Base-by-base conservation (phyloP, 192 early-diverging fungal species). In the Spizellomyces punctatus region DNA sequence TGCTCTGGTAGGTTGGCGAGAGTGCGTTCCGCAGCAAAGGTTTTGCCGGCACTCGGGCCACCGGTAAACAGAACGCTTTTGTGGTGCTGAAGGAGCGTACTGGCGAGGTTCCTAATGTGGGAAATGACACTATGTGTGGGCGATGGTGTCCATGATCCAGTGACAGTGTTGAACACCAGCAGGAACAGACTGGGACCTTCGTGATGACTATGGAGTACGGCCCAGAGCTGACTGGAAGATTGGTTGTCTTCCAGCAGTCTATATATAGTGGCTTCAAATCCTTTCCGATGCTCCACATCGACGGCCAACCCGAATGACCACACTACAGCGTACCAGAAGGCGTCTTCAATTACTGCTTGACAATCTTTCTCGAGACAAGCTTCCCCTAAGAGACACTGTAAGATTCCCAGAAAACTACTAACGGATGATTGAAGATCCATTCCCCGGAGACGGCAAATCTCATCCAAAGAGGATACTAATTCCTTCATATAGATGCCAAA, bases 301-400 rank as follows among this genome's bases (percentile, higher is more conserved):
- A 64, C 16, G 9, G 9, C 41, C 16, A n/a, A 19, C 12, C 63
- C 63, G 42, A 64, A 64, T 14, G 63, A 64, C 63, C 63, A 64
- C 16, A 64, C 21, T 10, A 46, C 41, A 16, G 63, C 63, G 42
- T n/a, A 64, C 14, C n/a, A n/a, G 63, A 64, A 64, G 2, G 2
- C 12, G 46, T 64, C 63, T n/a, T 64, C 46, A 42, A 42, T 45
- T 10, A 22, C n/a, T 10, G 1, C 63, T 54, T 54, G 1, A 12
- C 50, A 54, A 36, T 36, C 27, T 36, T 36, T 36, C 27, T 36
- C 27, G 27, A 36, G 27, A 3, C 27, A 36, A 36, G 27, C 27
- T 36, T 36, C 27, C 27, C 0, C 27, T 36, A 36, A 36, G 27
- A 36, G 27, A 36, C 27, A 36, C 27, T 36, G 27, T 36, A 36